Evolutionary conservation across 495 filamentous ascomycete genomes (phyloP), one percentile per base, ranked within the genome.

Genomic region (Hypoxylon rickii): DNA sequence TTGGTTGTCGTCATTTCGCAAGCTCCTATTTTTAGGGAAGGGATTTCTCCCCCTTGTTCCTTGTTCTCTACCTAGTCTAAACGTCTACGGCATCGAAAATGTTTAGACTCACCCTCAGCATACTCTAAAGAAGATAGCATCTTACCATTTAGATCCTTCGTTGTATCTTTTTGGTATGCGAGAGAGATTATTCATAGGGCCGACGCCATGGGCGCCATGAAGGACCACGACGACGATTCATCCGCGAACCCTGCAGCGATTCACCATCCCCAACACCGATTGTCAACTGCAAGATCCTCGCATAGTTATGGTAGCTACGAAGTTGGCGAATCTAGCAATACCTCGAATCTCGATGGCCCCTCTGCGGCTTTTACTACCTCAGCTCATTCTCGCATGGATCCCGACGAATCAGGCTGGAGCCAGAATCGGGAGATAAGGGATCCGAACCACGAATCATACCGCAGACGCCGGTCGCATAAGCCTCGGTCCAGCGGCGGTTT

Each of bases 401-500:
- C 47, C 46, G 51, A 65, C 34, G 58, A 65, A 17, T 42, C 10
- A 47, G 18, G 20, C 59, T 64, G 49, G 61, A 61, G 50, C 20
- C 33, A 41, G 0, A 51, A 64, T 16, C 57, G 56, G 31, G 42
- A 50, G 36, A 40, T 40, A 41, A 60, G 58, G 22, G 63, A 61
- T 37, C 44, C 48, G 17, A 61, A 50, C 13, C 63, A 67, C 26
- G 70, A 64, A 42, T 22, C 40, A 13, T 48, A 57, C 31, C 59
- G 52, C 32, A 47, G 53, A 44, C 64, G 54, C 34, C 70, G 70
- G 39, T 24, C 68, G 44, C 68, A 76, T 46, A 79, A 74, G 56
- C 67, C 70, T 24, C 66, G 76, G 13, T 64, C 75, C 11, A 71
- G 67, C 58, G 72, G 76, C 20, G 73, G 68, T 7, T 79, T 79